Conservation (phyloP, 495 filamentous ascomycete species). For the Penicillium manginii region DNA sequence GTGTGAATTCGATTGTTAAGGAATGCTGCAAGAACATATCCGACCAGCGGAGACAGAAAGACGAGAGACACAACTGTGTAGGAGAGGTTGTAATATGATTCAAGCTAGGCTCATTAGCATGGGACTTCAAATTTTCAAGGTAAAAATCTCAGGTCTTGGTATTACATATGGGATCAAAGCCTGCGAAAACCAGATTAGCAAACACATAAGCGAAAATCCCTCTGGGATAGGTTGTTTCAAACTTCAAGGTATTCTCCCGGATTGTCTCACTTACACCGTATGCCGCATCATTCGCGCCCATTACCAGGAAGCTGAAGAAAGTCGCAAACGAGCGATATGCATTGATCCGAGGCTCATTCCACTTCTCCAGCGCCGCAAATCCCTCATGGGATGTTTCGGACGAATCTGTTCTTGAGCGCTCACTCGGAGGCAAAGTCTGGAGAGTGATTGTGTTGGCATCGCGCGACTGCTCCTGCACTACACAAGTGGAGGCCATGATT, state of each 20-base stretch:
- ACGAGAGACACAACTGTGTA: conserved; percentile 66
- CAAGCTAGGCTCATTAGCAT: conserved; percentile 45
- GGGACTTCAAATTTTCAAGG: neutral
- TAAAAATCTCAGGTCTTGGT: neutral
- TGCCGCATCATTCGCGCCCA: conserved; percentile 83
- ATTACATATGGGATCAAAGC: conserved; percentile 64
- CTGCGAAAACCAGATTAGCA: conserved; percentile 31
- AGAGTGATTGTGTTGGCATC: conserved; percentile 22
- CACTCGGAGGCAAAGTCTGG: conserved; percentile 20
- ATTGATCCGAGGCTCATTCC: conserved; percentile 74
- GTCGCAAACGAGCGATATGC: conserved; percentile 64
- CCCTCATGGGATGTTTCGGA: conserved; percentile 4
- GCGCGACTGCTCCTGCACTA: conserved; percentile 14
- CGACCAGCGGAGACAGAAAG: conserved; percentile 64
- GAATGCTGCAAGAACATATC: conserved; percentile 60
- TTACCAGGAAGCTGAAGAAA: conserved; percentile 75
- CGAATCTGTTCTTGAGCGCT: neutral
- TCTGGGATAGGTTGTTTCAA: too few relatives aligned
- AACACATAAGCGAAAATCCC: neutral
- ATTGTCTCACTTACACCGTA: conserved; percentile 62
- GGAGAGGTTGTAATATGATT: conserved; percentile 59
- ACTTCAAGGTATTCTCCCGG: too few relatives aligned
- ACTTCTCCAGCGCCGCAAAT: conserved; percentile 42
- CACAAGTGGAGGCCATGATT: conserved; percentile 22
- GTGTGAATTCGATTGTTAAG: conserved; percentile 62